phyloP scores from a whole-genome alignment of 495 filamentous ascomycete species.

The Xylaria venustula region DNA sequence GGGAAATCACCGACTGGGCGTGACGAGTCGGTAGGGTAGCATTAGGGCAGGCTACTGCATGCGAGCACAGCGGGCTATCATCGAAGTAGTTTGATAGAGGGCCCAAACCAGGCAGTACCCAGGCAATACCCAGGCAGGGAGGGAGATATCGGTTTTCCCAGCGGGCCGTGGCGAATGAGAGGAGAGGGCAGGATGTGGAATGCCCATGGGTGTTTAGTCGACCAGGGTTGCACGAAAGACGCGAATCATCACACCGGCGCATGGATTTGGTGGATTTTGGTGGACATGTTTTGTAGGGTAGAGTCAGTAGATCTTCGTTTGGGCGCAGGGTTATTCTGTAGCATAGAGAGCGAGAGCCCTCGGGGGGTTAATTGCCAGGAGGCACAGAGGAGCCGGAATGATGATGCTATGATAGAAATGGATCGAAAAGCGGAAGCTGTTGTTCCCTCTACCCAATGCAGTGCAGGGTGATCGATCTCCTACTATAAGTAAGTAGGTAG shows the following conservation, averaged over 20 bases:
- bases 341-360: not conserved
- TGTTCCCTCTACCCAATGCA: constrained; percentile 14
- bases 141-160: constrained; percentile 22
- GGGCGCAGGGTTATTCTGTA: constrained; percentile 1
- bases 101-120: too few relatives aligned
- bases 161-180: constrained; percentile 24
- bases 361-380: constrained; percentile 16
- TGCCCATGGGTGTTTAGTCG: not conserved
- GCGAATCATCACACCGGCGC: constrained; percentile 3
- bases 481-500: too few relatives aligned
- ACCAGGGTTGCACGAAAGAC: not conserved
- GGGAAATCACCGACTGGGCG: constrained; percentile 61
- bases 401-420: constrained; percentile 8
- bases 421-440: constrained; percentile 10
- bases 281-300: not conserved
- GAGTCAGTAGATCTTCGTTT: not conserved
- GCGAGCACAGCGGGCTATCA: constrained; percentile 6
- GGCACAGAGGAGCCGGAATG: constrained; percentile 4
- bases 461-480: constrained; percentile 4
- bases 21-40: constrained; percentile 28
- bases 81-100: constrained; percentile 17
- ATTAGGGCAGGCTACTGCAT: constrained; percentile 21
- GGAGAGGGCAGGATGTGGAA: not conserved
- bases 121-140: not conserved
- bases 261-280: too few relatives aligned